Conservation (phyloP, 257 asterid genomes). For the Solanum paucissectum region DNA sequence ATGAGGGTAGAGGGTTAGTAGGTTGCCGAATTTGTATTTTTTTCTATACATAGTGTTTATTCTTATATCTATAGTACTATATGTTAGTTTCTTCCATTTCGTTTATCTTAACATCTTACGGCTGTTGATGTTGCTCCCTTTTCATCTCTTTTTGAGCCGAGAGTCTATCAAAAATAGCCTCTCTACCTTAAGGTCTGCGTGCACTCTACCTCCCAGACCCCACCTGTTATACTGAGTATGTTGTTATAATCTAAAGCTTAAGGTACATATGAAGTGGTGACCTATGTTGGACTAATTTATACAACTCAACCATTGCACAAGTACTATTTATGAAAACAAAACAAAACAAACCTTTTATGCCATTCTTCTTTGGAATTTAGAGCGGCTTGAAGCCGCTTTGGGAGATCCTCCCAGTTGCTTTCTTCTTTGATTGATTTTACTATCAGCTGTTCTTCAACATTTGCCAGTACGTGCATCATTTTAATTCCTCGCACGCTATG, state of each 20-base stretch:
- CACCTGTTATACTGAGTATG: background rate
- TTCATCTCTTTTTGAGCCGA: background rate
- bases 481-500: background rate
- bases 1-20: background rate
- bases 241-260: background rate
- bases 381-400: constrained; percentile 87
- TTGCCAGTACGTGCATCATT: constrained; percentile 72
- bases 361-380: constrained; percentile 88
- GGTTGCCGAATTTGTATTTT: background rate
- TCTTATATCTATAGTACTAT: no score
- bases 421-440: constrained; percentile 71
- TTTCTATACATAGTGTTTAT: background rate
- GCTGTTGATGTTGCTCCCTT: background rate
- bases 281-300: background rate
- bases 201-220: background rate
- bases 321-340: background rate
- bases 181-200: background rate
- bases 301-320: background rate
- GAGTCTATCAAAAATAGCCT: background rate
- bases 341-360: constrained; percentile 59
- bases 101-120: no score
- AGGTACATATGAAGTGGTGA: background rate
- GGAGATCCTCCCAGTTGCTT: constrained; percentile 73
- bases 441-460: constrained; percentile 82
- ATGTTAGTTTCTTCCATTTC: background rate